Percentiles rank a stretch among this genome's conserved stretches.
These are phyloP conservation scores for Chenopodium album DNA, from an alignment of 148 eudicot species.

Conservation along the genomic window DNA sequence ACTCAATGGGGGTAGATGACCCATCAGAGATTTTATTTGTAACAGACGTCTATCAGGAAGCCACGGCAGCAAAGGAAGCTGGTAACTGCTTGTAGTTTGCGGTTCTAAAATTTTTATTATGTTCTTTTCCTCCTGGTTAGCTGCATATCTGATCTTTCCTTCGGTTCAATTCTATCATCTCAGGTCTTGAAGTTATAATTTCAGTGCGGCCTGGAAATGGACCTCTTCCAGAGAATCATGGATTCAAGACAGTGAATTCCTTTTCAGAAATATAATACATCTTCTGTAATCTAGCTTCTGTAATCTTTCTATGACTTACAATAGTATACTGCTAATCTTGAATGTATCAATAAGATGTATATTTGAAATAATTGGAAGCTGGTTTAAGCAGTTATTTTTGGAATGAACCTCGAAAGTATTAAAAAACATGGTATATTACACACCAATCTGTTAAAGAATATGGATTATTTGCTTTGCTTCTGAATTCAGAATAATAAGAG, in stretches of 20 bases:
- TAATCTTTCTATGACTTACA: background rate
- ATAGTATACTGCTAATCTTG: slow-evolving; percentile 1
- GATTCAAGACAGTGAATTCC: slow-evolving; percentile 63
- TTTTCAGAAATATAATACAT: slow-evolving; percentile 66
- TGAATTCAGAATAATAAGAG: background rate
- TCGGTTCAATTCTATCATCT: slow-evolving; percentile 8
- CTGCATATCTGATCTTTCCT: background rate
- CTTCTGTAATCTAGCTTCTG: background rate
- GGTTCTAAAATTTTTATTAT: background rate
- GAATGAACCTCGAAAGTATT: background rate
- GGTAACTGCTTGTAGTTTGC: slow-evolving; percentile 42
- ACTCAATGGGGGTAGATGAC: slow-evolving; percentile 74
- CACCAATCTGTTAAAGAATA: background rate
- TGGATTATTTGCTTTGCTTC: background rate
- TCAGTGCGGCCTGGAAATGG: slow-evolving; percentile 89
- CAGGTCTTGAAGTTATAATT: slow-evolving; percentile 79
- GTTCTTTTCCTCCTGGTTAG: background rate
- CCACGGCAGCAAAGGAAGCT: slow-evolving; percentile 85
- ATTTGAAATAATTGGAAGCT: background rate
- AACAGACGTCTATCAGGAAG: slow-evolving; percentile 90
- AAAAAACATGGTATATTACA: background rate
- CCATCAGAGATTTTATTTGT: slow-evolving; percentile 75
- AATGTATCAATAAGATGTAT: background rate
- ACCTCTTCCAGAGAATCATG: slow-evolving; percentile 83
- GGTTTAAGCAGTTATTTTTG: background rate